Base-by-base conservation (phyloP, 371 early-diverging fungal species). In the Pancytospora epiphaga region DNA sequence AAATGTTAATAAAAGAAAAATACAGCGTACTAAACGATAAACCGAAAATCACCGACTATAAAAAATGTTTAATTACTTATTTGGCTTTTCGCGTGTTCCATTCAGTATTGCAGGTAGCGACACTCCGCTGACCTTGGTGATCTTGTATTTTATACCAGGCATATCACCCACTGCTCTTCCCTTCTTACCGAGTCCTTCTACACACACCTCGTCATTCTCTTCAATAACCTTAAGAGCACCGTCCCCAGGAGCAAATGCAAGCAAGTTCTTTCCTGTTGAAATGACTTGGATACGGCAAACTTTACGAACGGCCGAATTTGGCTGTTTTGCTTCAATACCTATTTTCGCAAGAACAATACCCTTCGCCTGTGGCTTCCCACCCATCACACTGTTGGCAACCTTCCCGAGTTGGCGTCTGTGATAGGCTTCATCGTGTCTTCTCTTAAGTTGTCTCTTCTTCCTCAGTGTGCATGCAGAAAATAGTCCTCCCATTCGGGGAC, bases 251-350 rank as follows among this genome's bases (percentile, higher is more conserved):
- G 97, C 98, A 86, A 96, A 98, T 79, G 99, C 98, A 71, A 95
- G 94, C 83, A 98, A 88, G 88, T 92, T 98, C 90, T 97, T 98
- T 84, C 92, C 94, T 88, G 95, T 95, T 88, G 94, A 94, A 87
- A 96, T 95, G 74, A 97, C 87, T 86, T 98, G 98, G 74, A 94
- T 94, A 88, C 97, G 91, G 74, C 97, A 95, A 86, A 94, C 94
- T 88, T 98, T 98, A 86, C 99, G 92, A 86, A 97, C 93, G 80
- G 99, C 99, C 85, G 98, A 98, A 92, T 98, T 98, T 79, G 99
- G 99, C 87, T 98, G 99, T 86, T 98, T 98, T 78, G 99, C 94
- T 87, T 96, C 99, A 77, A 98, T 92, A 88, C 97, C 98, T 85
- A 94, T 93, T 88, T 96, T 98, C 87, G 96, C 97, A 62, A 96